Evolutionary conservation across 2,329 filamentous ascomycete species (phyloP), one percentile per base, ranked within the genome.

Genomic region (Onygenales sp.): DNA sequence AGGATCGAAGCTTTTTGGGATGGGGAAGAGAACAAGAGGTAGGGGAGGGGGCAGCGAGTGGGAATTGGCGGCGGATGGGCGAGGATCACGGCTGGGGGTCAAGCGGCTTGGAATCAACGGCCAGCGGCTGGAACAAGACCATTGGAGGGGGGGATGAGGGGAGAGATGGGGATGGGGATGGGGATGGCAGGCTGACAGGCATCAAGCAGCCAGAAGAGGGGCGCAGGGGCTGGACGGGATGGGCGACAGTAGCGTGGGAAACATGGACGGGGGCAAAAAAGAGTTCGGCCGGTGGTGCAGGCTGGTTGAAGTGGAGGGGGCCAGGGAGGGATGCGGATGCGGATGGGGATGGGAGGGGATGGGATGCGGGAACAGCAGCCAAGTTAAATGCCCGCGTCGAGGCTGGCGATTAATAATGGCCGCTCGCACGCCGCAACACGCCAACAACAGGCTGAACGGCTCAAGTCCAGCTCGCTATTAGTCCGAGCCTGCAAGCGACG

Each of bases 21-120:
- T 32, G 13, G 32, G 8, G 21, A 27, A 21, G 49, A 31, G 42
- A 46, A 52, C 27, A 44, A 45, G 37, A 46, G 31, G 11, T 37
- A 27, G 33, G 21, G 34, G 39, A 39, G 11, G 13, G 50, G 42
- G 33, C 36, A 27, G 14, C 13, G 14, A 33, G 21, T 45, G 42
- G 36, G 21, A 49, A 39, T 42, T 31, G 42, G 54, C 42, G 39
- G 54, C 54, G 56, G 54, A 51, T 54, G 52, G 47, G 52, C 54
- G 56, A 56, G 56, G 56, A 56, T 58, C 54, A 58, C 40, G 43
- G 52, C 53, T 51, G 43, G 39, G 34, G 39, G 27, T 39, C 33
- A 39, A 34, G 21, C 39, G 34, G 36, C 43, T 39, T 27, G 44
- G 39, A n/a, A 4, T 46, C 46, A 54, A 50, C 34, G 36, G 40